Percentiles rank a stretch among this genome's conserved stretches.
These are phyloP conservation scores for Zizania palustris DNA, from an alignment of 202 grass and related monocot species.

Conservation along the genomic window DNA sequence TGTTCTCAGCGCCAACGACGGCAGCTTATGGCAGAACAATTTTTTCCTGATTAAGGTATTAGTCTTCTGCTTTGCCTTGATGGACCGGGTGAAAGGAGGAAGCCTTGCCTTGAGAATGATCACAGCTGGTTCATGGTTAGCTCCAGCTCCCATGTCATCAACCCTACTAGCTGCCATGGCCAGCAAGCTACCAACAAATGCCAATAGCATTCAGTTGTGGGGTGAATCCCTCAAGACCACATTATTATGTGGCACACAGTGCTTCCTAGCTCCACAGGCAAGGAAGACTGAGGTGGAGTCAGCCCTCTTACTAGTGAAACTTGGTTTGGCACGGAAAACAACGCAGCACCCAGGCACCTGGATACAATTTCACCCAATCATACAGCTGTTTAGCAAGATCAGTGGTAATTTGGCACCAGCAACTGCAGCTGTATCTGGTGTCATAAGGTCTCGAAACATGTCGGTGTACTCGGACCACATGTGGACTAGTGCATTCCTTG, in stretches of 20 bases:
- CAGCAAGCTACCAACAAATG: slow-evolving; percentile 54
- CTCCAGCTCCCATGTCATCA: slow-evolving; percentile 68
- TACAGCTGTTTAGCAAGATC: slow-evolving; percentile 63
- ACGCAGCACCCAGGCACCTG: slow-evolving; percentile 58
- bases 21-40: slow-evolving; percentile 63
- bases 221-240: slow-evolving; percentile 51
- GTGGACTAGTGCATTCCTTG: slow-evolving; percentile 72
- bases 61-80: slow-evolving; percentile 66
- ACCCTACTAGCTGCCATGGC: slow-evolving; percentile 55
- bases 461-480: slow-evolving; percentile 58
- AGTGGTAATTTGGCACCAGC: slow-evolving; percentile 46
- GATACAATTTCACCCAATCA: slow-evolving; percentile 66
- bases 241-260: slow-evolving; percentile 55
- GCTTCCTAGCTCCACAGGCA: slow-evolving; percentile 55
- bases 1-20: slow-evolving; percentile 32
- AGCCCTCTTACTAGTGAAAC: slow-evolving; percentile 60
- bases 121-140: slow-evolving; percentile 69
- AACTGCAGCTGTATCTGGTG: slow-evolving; percentile 49
- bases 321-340: slow-evolving; percentile 62
- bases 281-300: slow-evolving; percentile 64
- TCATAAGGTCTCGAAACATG: slow-evolving; percentile 52
- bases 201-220: slow-evolving; percentile 62
- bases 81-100: slow-evolving; percentile 59
- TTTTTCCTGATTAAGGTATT: slow-evolving; percentile 62
- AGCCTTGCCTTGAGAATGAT: slow-evolving; percentile 68